Evolutionary conservation across 495 filamentous ascomycete species (phyloP).

Genomic region (Stereocaulon alpinum): DNA sequence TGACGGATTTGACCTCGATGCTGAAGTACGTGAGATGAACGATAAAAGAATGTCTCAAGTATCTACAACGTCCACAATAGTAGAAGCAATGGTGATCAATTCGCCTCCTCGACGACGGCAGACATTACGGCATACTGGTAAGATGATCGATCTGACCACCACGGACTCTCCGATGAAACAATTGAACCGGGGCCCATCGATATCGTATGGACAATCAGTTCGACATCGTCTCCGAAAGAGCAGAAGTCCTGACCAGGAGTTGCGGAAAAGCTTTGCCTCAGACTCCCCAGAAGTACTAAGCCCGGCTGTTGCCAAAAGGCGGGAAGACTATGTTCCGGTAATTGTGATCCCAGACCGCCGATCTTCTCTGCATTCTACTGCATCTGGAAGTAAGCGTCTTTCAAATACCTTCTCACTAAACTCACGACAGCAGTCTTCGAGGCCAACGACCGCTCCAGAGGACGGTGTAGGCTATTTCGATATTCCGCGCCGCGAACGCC

Average conservation of each 20-base stretch:
- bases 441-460: constrained; percentile 29
- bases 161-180: constrained; percentile 36
- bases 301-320: constrained; percentile 36
- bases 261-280: constrained; percentile 49
- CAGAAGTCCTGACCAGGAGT: constrained; percentile 37
- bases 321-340: constrained; percentile 57
- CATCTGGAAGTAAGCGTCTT: constrained; percentile 29
- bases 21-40: constrained; percentile 19
- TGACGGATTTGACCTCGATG: constrained; percentile 21
- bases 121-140: constrained; percentile 60
- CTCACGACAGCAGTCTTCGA: constrained; percentile 16
- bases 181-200: constrained; percentile 36
- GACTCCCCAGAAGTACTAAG: constrained; percentile 46
- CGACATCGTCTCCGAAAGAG: constrained; percentile 40
- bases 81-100: constrained; percentile 63
- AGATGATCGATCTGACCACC: constrained; percentile 50
- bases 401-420: constrained; percentile 32
- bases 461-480: constrained; percentile 30
- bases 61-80: constrained; percentile 56
- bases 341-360: constrained; percentile 60
- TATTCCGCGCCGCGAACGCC: constrained; percentile 25
- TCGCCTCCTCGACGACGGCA: constrained; percentile 42
- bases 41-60: constrained; percentile 46
- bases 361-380: constrained; percentile 50
- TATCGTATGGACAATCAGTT: constrained; percentile 32